These are phyloP conservation scores for Eucalyptus curtisii DNA, from an alignment of 345 rosid genomes.

Conservation along the genomic window DNA sequence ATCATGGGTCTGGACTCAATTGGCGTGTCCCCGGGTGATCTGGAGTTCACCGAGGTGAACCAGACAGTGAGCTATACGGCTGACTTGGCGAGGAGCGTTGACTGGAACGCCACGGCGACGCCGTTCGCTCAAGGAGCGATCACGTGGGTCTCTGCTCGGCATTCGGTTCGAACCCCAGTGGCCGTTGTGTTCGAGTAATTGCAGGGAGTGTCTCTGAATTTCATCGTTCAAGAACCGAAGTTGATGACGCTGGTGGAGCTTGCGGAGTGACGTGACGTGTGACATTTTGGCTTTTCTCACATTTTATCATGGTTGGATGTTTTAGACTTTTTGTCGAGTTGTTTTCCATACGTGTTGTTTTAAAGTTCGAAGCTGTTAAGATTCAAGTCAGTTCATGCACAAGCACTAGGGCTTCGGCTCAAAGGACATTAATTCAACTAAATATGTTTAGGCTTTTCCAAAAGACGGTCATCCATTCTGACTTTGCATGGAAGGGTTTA, in stretches of 20 bases:
- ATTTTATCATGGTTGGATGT: neutral
- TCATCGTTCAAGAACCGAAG: neutral
- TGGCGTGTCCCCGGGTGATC: neutral
- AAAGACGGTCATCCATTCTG: neutral
- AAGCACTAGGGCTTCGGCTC: neutral
- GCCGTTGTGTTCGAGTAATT: neutral
- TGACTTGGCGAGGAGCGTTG: neutral
- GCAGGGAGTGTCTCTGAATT: neutral
- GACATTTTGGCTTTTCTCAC: neutral
- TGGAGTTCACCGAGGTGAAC: neutral
- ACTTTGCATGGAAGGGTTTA: neutral
- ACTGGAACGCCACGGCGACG: neutral
- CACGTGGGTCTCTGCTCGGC: neutral
- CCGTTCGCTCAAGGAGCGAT: neutral
- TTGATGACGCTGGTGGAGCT: neutral
- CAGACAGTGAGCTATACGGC: neutral
- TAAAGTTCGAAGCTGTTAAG: neutral
- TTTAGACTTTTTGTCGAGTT: neutral
- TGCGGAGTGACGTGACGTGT: neutral
- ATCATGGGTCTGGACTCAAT: neutral
- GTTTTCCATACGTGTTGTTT: neutral
- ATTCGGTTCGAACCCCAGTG: neutral
- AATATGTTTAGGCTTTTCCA: neutral
- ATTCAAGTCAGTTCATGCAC: neutral
- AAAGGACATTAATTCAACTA: neutral